Evolutionary conservation across 139 green algal genomes (phyloP), one percentile per base, ranked within the genome.

Genomic region (Tetraselmis chui): DNA sequence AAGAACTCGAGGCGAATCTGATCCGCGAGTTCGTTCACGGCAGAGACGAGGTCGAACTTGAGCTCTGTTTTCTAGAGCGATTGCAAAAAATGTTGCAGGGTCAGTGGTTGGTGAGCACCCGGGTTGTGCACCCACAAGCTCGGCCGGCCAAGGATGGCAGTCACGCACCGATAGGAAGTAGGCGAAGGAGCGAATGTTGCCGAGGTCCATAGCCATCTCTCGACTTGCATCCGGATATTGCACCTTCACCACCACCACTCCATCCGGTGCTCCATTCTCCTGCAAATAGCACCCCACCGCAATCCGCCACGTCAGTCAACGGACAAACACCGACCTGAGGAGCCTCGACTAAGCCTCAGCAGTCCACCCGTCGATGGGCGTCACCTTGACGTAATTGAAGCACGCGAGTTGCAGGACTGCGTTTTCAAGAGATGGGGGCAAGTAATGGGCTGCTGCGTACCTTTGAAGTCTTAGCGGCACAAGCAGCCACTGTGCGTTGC

Each of bases 1-100:
- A 98, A 93, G 86, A 98, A 97, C 87, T 98, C 95, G 29, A 97
- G 87, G 32, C 84, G 82, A 59, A 97, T 94, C 85, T 98, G 94
- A 59, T 87, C 87, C 31, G 93, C 90, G 59, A 98, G 91, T 90
- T 98, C 95, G 80, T 96, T 93, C 29, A 98, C 93, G 26, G 95
- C 94, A 0, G 87, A 94, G 29, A 97, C 85, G 82, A 98, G 81
- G 84, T 98, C 95, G 81, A 98, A 98, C 81, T 94, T 91, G 81
- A 98, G 82, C 86, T 98, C 95, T 1, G 91, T 96, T 80, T 96
- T 96, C 29, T 28, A 25, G 74, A 77, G n/a, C n/a, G n/a, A n/a
- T n/a, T n/a, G n/a, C n/a, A n/a, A n/a, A n/a, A n/a, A n/a, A n/a
- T n/a, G n/a, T n/a, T n/a, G n/a, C n/a, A n/a, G n/a, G n/a, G n/a